Evolutionary conservation across 257 asterid genomes (phyloP), one percentile per base, ranked within the genome.

Genomic region (Penstemon barbatus): DNA sequence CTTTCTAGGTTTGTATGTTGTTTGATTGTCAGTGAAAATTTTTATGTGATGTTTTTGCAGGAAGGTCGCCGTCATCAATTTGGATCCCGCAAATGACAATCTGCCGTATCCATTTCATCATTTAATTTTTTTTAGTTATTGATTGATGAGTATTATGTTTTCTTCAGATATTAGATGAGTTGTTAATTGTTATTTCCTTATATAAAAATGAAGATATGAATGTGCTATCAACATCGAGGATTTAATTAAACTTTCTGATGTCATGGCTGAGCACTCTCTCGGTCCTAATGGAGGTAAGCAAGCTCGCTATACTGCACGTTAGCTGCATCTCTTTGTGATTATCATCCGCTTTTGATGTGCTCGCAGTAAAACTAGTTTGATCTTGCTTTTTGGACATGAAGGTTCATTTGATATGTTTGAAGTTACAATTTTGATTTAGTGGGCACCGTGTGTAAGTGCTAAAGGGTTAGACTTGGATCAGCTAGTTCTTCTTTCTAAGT

Each of bases 31-130:
- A 8, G 33, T 40, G 66, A 42, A 57, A 6, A 63, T 39, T 70
- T 53, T 11, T 5, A 55, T 48, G 9, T 59, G 10, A 44, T 63
- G 69, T 63, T 15, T 45, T 61, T 80, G 87, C 96, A 93, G 99
- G 89, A 93, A 93, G 77, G 96, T 94, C 74, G 95, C 96, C 49
- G 87, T 89, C 76, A 80, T 94, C 77, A 91, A 94, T 76, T 78
- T 94, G 87, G 99, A 91, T 74, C 99, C 99, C 38, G 97, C 99
- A 38, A 89, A 91, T 77, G 99, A 94, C 79, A 65, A 96, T 62
- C 84, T 94, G 77, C 96, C 97, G 96, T 94, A 90, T 93, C 99
- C 97, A 10, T 1, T 76, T 66, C 54, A 7, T 69, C 57, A 18
- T 42, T 67, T 62, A 50, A 62, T 49, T 53, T 75, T n/a, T 63